Percentiles rank a stretch among this genome's conserved stretches.
phyloP scores from a whole-genome alignment of 2,329 filamentous ascomycete species.

The Neonectria coccinea region DNA sequence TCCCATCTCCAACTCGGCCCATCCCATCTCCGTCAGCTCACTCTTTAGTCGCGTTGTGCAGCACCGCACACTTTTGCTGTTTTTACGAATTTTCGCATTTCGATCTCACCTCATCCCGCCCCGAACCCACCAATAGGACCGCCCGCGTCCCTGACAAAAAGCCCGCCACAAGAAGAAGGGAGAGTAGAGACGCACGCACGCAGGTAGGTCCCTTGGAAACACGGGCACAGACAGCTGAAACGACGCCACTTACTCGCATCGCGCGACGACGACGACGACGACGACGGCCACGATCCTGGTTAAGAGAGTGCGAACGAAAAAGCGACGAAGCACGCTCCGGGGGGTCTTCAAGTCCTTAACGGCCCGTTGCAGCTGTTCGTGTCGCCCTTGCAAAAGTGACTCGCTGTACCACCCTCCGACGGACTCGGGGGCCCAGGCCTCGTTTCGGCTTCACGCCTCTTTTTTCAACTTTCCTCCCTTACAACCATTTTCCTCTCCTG shows the following conservation, averaged over 20 bases:
- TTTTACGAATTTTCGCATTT: background rate
- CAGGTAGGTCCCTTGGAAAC: background rate
- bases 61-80: too few relatives aligned
- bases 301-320: too few relatives aligned
- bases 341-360: background rate
- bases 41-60: background rate
- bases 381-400: background rate
- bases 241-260: background rate
- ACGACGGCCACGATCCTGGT: background rate
- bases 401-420: background rate
- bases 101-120: background rate
- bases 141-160: background rate
- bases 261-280: background rate
- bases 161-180: background rate
- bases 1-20: background rate
- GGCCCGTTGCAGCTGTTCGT: constrained; percentile 1
- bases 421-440: background rate
- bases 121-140: background rate
- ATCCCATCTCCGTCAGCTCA: background rate
- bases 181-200: too few relatives aligned
- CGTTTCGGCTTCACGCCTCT: constrained; percentile 3
- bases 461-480: background rate
- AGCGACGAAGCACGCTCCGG: too few relatives aligned
- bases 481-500: background rate
- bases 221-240: background rate